Percentiles rank a stretch among this genome's conserved stretches.
phyloP scores from a whole-genome alignment of 176 grass and related monocot species.

The Dactylis glomerata region DNA sequence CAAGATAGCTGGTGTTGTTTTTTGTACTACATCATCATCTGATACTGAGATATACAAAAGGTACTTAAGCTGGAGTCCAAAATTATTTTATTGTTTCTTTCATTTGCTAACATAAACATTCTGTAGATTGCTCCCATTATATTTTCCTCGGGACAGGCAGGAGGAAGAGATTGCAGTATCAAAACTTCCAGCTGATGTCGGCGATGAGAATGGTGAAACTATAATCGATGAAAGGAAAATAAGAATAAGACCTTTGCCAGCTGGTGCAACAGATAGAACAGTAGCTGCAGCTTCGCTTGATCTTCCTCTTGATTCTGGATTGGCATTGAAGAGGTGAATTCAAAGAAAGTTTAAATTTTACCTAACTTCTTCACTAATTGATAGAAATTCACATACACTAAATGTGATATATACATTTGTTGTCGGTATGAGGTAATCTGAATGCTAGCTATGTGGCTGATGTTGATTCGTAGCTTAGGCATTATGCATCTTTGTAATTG shows the following conservation, averaged over 20 bases:
- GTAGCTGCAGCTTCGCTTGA: slow-evolving; percentile 27
- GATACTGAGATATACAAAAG: slow-evolving; percentile 98
- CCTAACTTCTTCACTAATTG: slow-evolving; percentile 6
- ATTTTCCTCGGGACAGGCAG: slow-evolving; percentile 91
- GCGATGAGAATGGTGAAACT: slow-evolving; percentile 97
- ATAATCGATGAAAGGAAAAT: slow-evolving; percentile 98
- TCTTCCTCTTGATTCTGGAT: slow-evolving; percentile 65
- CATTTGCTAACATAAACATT: slow-evolving; percentile 19
- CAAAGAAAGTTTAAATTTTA: neutral
- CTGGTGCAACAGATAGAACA: slow-evolving; percentile 56
- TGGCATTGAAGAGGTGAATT: slow-evolving; percentile 59
- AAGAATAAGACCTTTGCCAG: slow-evolving; percentile 89
- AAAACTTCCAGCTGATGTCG: slow-evolving; percentile 96
- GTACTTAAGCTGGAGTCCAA: slow-evolving; percentile 37
- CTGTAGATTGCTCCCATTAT: slow-evolving; percentile 87
- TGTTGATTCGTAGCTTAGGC: slow-evolving; percentile 4
- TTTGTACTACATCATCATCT: slow-evolving; percentile 79
- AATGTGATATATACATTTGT: slow-evolving; percentile 6
- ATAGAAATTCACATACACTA: neutral
- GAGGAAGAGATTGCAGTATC: slow-evolving; percentile 83
- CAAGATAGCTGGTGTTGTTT: slow-evolving; percentile 83
- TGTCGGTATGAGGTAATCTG: neutral
- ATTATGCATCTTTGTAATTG: neutral
- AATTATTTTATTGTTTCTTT: slow-evolving; percentile 1
- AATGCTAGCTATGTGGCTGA: neutral